phyloP scores from a whole-genome alignment of 768 basidiomycete species.

The Mycena leptocephala region DNA sequence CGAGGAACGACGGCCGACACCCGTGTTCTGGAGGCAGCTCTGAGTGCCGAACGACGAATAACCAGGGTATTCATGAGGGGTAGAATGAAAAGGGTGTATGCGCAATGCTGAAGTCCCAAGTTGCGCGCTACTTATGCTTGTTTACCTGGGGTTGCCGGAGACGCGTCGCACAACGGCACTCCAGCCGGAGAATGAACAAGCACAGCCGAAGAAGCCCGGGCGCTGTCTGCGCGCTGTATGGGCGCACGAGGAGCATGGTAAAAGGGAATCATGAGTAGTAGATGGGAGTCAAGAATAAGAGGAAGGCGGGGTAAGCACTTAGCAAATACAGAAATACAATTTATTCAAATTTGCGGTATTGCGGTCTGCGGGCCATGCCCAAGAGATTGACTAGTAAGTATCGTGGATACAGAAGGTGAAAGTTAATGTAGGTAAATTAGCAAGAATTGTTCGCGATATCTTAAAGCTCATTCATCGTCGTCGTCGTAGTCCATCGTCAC shows the following conservation, averaged over 20 bases:
- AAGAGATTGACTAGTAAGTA: slow-evolving; percentile 24
- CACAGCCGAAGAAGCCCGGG: neutral
- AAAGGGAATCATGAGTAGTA: neutral
- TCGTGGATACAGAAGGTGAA: slow-evolving; percentile 12
- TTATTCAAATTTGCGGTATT: neutral
- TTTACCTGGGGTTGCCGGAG: slow-evolving; percentile 2
- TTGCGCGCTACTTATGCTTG: neutral
- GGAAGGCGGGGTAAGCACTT: neutral
- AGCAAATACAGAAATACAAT: neutral
- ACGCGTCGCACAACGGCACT: slow-evolving; percentile 24
- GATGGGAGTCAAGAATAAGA: neutral
- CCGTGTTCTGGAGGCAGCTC: slow-evolving; percentile 21
- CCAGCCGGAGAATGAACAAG: neutral
- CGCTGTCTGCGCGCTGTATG: neutral
- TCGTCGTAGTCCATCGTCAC: slow-evolving; percentile 20
- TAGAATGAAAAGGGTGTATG: neutral
- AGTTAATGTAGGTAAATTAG: slow-evolving; percentile 10
- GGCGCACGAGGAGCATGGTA: neutral
- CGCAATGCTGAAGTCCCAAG: neutral
- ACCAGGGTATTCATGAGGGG: slow-evolving; percentile 25
- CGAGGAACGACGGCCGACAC: slow-evolving; percentile 12
- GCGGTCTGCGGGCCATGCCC: neutral
- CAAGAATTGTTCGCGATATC: slow-evolving; percentile 29
- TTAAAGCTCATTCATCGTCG: slow-evolving; percentile 17
- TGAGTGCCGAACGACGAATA: slow-evolving; percentile 30